A percentile compares a stretch with the other conserved stretches of the same genome.
phyloP scores from a whole-genome alignment of 1,284 basidiomycete genomes.

The Ceratobasidium papillatum region DNA sequence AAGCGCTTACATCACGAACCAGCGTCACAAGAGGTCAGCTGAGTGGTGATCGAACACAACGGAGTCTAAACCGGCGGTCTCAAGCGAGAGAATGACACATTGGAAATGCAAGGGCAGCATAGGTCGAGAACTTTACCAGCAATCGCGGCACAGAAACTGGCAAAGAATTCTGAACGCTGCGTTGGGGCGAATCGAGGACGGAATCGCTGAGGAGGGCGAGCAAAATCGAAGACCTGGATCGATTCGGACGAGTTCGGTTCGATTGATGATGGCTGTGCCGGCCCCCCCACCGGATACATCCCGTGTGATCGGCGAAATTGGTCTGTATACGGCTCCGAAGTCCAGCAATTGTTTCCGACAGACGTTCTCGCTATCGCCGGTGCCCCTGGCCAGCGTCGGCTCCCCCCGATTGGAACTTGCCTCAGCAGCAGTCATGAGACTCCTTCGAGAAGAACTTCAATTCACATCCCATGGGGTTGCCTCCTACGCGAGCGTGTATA shows the following conservation, averaged over 20 bases:
- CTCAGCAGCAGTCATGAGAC: background rate
- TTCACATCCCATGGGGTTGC: background rate
- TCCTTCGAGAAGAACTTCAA: background rate
- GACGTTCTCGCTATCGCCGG: background rate
- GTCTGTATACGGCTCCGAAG: background rate
- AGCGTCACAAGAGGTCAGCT: background rate
- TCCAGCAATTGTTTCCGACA: background rate
- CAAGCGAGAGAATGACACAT: background rate
- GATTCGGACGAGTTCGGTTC: slow-evolving; percentile 2
- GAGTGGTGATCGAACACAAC: background rate
- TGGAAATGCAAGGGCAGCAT: background rate
- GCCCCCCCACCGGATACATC: background rate
- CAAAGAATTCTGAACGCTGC: background rate
- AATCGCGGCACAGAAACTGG: background rate
- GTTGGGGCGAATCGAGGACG: background rate
- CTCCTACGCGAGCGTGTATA: slow-evolving; percentile 1
- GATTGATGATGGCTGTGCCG: slow-evolving; percentile 17
- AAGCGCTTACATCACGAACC: background rate
- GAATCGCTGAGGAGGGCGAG: background rate
- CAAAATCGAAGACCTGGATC: background rate
- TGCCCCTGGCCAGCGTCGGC: background rate
- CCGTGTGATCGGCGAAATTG: background rate
- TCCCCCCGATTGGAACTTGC: background rate
- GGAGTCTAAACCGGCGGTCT: background rate
- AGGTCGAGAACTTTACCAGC: background rate